Evolutionary conservation across 2,329 filamentous ascomycete genomes (phyloP).

Genomic region (Colletotrichum spaethianum): DNA sequence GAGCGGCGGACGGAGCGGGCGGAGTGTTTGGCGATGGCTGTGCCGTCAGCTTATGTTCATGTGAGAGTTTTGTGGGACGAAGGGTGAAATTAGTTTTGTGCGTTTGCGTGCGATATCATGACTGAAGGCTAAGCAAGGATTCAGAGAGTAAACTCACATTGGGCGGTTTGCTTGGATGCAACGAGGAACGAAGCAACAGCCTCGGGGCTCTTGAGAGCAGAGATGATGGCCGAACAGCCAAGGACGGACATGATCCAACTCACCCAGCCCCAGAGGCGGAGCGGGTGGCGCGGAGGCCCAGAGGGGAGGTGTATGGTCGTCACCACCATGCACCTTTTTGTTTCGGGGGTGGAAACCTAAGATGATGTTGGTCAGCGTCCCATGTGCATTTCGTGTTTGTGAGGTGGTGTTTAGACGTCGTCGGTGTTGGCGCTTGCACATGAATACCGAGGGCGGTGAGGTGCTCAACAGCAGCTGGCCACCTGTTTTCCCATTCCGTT

Average conservation of each 20-base stretch:
- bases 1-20: conserved; percentile 31
- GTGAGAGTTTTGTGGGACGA: background rate
- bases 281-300: conserved; percentile 46
- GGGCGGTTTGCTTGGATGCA: conserved; percentile 22
- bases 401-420: background rate
- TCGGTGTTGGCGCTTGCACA: background rate
- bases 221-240: conserved; percentile 51
- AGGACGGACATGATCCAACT: conserved; percentile 60
- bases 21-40: conserved; percentile 26
- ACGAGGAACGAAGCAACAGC: conserved; percentile 32
- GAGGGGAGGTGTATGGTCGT: conserved; percentile 55
- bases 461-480: background rate
- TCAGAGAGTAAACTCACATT: conserved; percentile 35
- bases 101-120: background rate
- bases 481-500: background rate
- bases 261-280: conserved; percentile 56
- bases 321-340: conserved; percentile 53
- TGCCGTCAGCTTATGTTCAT: conserved; percentile 6
- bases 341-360: conserved; percentile 40
- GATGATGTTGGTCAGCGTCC: background rate
- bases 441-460: conserved; percentile 15
- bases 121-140: background rate
- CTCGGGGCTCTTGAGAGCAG: conserved; percentile 42
- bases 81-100: background rate
- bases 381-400: background rate